Percentiles rank a stretch among this genome's conserved stretches.
Evolutionary conservation across 768 basidiomycete species (phyloP).

Genomic region (Leccinum sublutescens): DNA sequence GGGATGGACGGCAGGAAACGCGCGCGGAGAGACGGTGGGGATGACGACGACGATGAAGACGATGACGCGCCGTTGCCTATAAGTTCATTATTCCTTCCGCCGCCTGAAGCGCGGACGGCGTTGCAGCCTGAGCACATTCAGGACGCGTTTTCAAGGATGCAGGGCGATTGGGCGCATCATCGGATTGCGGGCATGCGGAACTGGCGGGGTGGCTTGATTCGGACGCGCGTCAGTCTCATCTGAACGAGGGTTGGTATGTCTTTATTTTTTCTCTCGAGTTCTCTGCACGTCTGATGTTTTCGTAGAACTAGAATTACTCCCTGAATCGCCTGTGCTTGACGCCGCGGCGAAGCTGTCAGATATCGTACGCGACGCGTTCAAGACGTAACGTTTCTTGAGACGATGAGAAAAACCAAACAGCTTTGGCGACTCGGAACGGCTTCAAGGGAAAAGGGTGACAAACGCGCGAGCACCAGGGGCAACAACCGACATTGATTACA

Average conservation of each 20-base stretch:
- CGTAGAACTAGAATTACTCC: neutral
- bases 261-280: neutral
- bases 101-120: conserved; percentile 77
- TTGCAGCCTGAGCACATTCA: conserved; percentile 84
- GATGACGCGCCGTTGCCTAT: conserved; percentile 68
- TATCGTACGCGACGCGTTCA: neutral
- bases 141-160: conserved; percentile 89
- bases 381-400: neutral
- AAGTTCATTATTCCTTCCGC: conserved; percentile 76
- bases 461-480: neutral
- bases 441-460: neutral
- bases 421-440: neutral
- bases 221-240: conserved; percentile 79
- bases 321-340: neutral
- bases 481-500: neutral
- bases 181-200: conserved; percentile 87
- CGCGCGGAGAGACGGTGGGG: conserved; percentile 46
- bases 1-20: conserved; percentile 36
- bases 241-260: conserved; percentile 26
- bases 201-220: conserved; percentile 81
- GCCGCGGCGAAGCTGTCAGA: neutral
- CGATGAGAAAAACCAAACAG: neutral
- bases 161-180: conserved; percentile 76
- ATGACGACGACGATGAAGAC: conserved; percentile 52
- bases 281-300: neutral